These are phyloP conservation scores for Cytidiella melzeri DNA, from an alignment of 768 basidiomycete species.

Conservation along the genomic window DNA sequence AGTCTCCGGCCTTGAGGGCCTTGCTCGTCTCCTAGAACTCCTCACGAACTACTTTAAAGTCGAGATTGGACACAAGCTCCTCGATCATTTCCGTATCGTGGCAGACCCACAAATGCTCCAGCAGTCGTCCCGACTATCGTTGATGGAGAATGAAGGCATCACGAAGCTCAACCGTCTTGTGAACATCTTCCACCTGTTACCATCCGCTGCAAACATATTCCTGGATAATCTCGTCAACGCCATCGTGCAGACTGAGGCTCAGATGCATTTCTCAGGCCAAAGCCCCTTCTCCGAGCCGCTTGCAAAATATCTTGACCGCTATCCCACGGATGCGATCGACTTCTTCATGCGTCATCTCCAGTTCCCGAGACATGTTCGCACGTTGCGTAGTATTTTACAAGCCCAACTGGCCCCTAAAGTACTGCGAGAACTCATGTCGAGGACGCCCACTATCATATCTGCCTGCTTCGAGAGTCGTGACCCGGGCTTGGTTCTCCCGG, in stretches of 20 bases:
- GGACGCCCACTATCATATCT: constrained; percentile 47
- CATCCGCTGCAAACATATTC: constrained; percentile 89
- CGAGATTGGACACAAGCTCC: constrained; percentile 94
- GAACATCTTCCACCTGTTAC: constrained; percentile 95
- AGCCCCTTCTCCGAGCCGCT: constrained; percentile 93
- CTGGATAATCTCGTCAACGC: constrained; percentile 80
- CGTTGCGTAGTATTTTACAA: constrained; percentile 76
- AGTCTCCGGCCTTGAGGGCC: constrained; percentile 85
- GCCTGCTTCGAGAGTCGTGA: constrained; percentile 48
- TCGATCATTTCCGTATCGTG: constrained; percentile 92
- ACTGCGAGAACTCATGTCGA: constrained; percentile 58
- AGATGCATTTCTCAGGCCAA: constrained; percentile 82
- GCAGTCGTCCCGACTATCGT: constrained; percentile 70
- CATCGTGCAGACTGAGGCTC: constrained; percentile 87
- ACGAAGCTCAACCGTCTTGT: constrained; percentile 91
- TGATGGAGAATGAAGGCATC: constrained; percentile 85
- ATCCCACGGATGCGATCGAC: constrained; percentile 77
- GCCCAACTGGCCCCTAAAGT: constrained; percentile 74
- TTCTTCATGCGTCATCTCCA: constrained; percentile 80
- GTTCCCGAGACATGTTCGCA: constrained; percentile 74
- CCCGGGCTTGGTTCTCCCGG: constrained; percentile 50
- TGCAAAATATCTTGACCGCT: constrained; percentile 86
- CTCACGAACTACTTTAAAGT: constrained; percentile 99
- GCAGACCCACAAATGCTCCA: constrained; percentile 84
- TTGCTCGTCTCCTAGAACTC: constrained; percentile 89